Percentiles rank a stretch among this genome's conserved stretches.
Evolutionary conservation across 768 basidiomycete species (phyloP).

Genomic region (Clitopilus passeckerianus): DNA sequence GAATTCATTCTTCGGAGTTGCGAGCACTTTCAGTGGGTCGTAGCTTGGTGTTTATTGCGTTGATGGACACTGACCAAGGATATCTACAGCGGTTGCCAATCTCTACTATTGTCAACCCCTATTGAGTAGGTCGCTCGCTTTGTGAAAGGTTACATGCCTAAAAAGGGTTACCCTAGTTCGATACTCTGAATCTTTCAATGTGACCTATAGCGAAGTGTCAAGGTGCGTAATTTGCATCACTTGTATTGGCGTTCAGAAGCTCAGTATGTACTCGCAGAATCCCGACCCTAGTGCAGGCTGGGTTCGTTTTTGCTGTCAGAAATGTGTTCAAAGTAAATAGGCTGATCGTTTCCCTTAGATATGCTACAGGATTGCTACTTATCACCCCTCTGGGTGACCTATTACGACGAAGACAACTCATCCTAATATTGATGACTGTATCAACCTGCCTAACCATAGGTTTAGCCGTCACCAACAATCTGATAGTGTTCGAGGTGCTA

Average conservation of each 20-base stretch:
- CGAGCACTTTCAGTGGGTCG: slow-evolving; percentile 48
- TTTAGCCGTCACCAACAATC: slow-evolving; percentile 54
- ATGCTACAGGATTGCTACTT: slow-evolving; percentile 67
- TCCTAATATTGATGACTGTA: slow-evolving; percentile 50
- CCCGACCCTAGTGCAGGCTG: slow-evolving; percentile 64
- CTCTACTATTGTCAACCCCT: slow-evolving; percentile 83
- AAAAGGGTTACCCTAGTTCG: slow-evolving; percentile 26
- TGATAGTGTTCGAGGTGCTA: slow-evolving; percentile 59
- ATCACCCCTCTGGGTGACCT: slow-evolving; percentile 84
- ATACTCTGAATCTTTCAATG: slow-evolving; percentile 30
- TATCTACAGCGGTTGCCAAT: slow-evolving; percentile 54
- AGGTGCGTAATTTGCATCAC: slow-evolving; percentile 16
- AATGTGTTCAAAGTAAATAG: neutral
- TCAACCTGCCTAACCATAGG: slow-evolving; percentile 65
- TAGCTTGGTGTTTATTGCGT: no score
- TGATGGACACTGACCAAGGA: neutral
- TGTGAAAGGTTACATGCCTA: no score
- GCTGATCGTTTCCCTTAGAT: slow-evolving; percentile 32
- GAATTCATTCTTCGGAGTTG: slow-evolving; percentile 56
- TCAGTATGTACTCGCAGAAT: slow-evolving; percentile 31
- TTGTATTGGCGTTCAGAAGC: slow-evolving; percentile 17
- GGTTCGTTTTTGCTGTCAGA: slow-evolving; percentile 30
- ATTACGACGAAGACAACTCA: slow-evolving; percentile 66
- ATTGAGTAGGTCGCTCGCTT: slow-evolving; percentile 43
- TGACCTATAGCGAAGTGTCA: slow-evolving; percentile 33